phyloP scores from a whole-genome alignment of 495 filamentous ascomycete species.

The Tuber indicum region DNA sequence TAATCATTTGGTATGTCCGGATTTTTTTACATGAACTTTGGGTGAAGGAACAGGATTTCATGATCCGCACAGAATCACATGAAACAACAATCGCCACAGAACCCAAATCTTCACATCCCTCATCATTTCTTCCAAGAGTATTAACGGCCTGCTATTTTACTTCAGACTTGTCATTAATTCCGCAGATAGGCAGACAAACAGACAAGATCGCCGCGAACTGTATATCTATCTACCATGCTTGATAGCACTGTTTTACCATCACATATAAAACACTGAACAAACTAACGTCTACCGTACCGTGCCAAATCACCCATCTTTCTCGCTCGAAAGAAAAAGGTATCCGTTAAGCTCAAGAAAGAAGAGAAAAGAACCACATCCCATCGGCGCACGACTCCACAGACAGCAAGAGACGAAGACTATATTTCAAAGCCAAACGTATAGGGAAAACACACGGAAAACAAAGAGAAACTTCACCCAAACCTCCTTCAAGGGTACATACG shows the following conservation, averaged over 20 bases:
- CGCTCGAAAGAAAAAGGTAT: background rate
- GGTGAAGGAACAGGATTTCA: too few species aligned
- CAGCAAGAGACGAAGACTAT: background rate
- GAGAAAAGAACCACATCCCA: background rate
- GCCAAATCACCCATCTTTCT: background rate
- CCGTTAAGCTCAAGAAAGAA: background rate
- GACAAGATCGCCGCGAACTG: background rate
- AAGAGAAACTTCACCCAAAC: background rate
- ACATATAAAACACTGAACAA: background rate
- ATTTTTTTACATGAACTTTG: too few species aligned
- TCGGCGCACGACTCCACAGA: background rate
- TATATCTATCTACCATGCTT: background rate
- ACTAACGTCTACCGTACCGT: background rate
- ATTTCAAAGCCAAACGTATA: background rate
- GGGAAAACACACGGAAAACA: background rate
- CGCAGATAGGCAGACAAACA: background rate
- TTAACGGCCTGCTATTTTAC: background rate
- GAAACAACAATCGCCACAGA: background rate
- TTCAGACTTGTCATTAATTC: background rate
- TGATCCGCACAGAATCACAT: too few species aligned
- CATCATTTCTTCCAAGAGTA: background rate
- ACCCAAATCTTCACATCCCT: background rate
- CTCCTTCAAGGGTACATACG: background rate
- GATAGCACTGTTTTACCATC: background rate
- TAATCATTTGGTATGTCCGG: too few species aligned